Evolutionary conservation across 106 monocot species (phyloP).

Genomic region (Acorus calamus): DNA sequence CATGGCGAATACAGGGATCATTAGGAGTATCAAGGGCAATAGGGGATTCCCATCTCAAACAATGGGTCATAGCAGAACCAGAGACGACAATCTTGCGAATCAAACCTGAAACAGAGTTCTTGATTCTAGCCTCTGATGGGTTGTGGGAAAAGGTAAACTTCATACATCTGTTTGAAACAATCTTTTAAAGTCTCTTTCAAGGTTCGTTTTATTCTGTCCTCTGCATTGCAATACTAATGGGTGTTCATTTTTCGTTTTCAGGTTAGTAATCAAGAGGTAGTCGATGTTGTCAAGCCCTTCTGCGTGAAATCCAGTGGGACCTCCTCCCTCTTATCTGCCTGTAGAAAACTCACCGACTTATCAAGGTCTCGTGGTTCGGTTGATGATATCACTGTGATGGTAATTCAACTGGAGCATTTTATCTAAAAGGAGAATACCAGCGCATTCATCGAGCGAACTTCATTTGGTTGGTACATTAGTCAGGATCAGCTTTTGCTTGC

Average conservation of each 20-base stretch:
- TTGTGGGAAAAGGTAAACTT: slow-evolving; percentile 48
- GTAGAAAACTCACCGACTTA: slow-evolving; percentile 48
- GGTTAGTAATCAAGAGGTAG: slow-evolving; percentile 74
- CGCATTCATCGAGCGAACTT: too few species aligned
- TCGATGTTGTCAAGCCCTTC: slow-evolving; percentile 41
- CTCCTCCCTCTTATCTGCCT: slow-evolving; percentile 34
- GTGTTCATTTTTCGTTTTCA: slow-evolving; percentile 2
- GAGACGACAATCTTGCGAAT: slow-evolving; percentile 53
- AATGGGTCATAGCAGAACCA: slow-evolving; percentile 76
- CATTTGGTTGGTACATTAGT: too few species aligned
- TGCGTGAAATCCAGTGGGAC: slow-evolving; percentile 15
- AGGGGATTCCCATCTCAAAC: slow-evolving; percentile 75
- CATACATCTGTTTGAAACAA: neutral
- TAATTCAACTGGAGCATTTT: slow-evolving; percentile 45
- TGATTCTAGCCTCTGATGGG: slow-evolving; percentile 92
- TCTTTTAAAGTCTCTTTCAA: too few species aligned
- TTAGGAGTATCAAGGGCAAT: slow-evolving; percentile 87
- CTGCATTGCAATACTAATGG: too few species aligned
- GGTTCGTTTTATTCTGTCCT: too few species aligned
- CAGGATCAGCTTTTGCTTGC: too few species aligned
- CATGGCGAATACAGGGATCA: slow-evolving; percentile 76
- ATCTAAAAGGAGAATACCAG: neutral
- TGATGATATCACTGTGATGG: slow-evolving; percentile 68
- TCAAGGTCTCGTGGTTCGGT: slow-evolving; percentile 35
- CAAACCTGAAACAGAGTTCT: slow-evolving; percentile 59